These are phyloP conservation scores for Arabidopsis lyrata DNA, from an alignment of 441 rosid genomes.

Conservation along the genomic window DNA sequence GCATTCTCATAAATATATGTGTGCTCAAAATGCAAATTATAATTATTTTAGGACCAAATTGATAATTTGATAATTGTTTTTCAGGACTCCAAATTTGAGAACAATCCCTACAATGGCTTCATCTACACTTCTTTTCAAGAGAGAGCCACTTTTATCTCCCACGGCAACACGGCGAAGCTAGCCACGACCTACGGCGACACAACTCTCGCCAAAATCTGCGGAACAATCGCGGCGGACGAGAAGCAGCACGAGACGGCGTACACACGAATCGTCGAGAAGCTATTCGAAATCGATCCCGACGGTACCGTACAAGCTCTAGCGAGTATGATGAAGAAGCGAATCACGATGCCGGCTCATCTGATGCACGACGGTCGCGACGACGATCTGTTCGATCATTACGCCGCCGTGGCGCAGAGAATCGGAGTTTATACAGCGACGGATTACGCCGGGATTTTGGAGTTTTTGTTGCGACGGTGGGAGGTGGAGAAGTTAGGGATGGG, in stretches of 20 bases:
- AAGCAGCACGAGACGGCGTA: slow-evolving; percentile 61
- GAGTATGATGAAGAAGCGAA: slow-evolving; percentile 51
- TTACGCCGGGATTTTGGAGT: slow-evolving; percentile 56
- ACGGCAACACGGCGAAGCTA: slow-evolving; percentile 56
- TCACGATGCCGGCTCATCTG: slow-evolving; percentile 51
- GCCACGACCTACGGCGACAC: slow-evolving; percentile 51
- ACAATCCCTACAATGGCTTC: slow-evolving; percentile 60
- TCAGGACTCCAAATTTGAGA: slow-evolving; percentile 59
- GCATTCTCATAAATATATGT: too few species aligned
- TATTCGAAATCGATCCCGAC: slow-evolving; percentile 54
- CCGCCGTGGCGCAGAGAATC: slow-evolving; percentile 50
- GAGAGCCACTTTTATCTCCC: slow-evolving; percentile 46
- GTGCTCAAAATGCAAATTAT: not conserved
- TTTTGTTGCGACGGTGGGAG: slow-evolving; percentile 53
- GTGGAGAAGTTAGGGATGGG: slow-evolving; percentile 46
- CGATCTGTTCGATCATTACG: slow-evolving; percentile 51
- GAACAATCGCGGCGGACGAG: slow-evolving; percentile 59
- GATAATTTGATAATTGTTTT: not conserved
- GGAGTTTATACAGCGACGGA: slow-evolving; percentile 58
- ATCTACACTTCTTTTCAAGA: slow-evolving; percentile 65
- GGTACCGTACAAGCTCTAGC: slow-evolving; percentile 49
- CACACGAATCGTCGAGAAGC: slow-evolving; percentile 54
- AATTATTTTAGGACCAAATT: not conserved
- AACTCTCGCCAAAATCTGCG: slow-evolving; percentile 55
- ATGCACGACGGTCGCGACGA: slow-evolving; percentile 54